These are phyloP conservation scores for Acorus gramineus DNA, from an alignment of 106 monocot genomes.

Conservation along the genomic window DNA sequence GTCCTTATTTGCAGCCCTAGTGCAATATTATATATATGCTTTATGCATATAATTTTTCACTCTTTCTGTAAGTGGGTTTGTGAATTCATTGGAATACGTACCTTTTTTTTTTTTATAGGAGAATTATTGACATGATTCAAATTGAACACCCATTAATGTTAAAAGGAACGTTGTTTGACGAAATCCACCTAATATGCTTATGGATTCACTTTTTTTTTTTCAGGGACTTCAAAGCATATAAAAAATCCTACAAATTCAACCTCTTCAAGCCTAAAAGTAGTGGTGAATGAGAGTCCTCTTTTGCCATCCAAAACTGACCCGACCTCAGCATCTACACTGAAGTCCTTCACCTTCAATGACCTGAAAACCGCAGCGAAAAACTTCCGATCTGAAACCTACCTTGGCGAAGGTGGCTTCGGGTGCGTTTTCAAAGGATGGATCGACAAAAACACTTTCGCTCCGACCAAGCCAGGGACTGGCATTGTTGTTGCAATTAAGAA, in stretches of 20 bases:
- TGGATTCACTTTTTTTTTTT: no score
- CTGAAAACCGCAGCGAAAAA: slow-evolving; percentile 66
- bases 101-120: no score
- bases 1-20: no score
- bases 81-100: no score
- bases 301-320: slow-evolving; percentile 16
- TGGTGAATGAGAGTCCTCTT: slow-evolving; percentile 6
- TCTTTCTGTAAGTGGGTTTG: no score
- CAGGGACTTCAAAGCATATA: no score
- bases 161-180: no score
- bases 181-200: no score
- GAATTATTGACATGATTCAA: no score
- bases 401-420: slow-evolving; percentile 90
- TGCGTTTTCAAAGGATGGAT: slow-evolving; percentile 94
- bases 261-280: slow-evolving; percentile 12
- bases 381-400: slow-evolving; percentile 63
- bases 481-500: slow-evolving; percentile 83
- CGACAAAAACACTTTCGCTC: slow-evolving; percentile 52
- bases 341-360: slow-evolving; percentile 60
- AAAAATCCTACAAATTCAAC: neutral
- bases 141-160: no score
- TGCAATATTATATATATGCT: no score
- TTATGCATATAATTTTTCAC: no score
- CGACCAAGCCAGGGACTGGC: slow-evolving; percentile 54
- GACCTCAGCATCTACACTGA: slow-evolving; percentile 18